Evolutionary conservation across 2,329 filamentous ascomycete species (phyloP), one percentile per base, ranked within the genome.

Genomic region (Cladosporium phlei): DNA sequence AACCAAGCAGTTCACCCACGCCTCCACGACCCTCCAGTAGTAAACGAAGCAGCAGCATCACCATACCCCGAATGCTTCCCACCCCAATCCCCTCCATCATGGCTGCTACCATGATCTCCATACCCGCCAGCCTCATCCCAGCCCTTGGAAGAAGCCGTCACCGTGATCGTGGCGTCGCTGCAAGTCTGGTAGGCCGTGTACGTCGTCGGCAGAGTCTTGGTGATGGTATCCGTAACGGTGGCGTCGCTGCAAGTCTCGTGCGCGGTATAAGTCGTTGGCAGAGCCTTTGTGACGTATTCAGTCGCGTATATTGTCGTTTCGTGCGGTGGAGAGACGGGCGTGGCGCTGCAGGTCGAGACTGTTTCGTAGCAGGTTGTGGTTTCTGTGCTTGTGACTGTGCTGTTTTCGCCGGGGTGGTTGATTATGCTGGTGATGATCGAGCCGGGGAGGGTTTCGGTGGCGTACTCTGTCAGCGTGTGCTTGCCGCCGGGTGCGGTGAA

Each of bases 301-400:
- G 39, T 43, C 2, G 39, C 39, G 14, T 43, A 43, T 2, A 43
- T 16, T 11, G 39, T 34, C 3, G 28, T 34, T 11, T 24, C 29
- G 3, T 8, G 19, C 10, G 21, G 28, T 1, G 39, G 39, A 10
- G 29, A 10, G 14, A 29, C 10, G 10, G 35, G 35, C 29, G 39
- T 21, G 19, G 39, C 39, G 11, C 17, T 29, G 25, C 37, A 39
- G 4, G 37, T 39, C 16, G 39, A 33, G 7, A 43, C 17, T 2
- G 39, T 43, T 12, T 45, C 42, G 32, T 45, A 45, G 42, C 42
- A 37, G 12, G 42, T 45, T 6, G 22, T 37, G 16, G 42, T 45
- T 12, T 45, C 42, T 10, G 32, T 29, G 17, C 22, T 37, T 2
- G 42, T 45, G 4, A 37, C 5, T 12, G 32, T 37, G 24, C 24